Evolutionary conservation across 805 yeast species (phyloP).

Genomic region (Trichomonascus vanleenenianus): DNA sequence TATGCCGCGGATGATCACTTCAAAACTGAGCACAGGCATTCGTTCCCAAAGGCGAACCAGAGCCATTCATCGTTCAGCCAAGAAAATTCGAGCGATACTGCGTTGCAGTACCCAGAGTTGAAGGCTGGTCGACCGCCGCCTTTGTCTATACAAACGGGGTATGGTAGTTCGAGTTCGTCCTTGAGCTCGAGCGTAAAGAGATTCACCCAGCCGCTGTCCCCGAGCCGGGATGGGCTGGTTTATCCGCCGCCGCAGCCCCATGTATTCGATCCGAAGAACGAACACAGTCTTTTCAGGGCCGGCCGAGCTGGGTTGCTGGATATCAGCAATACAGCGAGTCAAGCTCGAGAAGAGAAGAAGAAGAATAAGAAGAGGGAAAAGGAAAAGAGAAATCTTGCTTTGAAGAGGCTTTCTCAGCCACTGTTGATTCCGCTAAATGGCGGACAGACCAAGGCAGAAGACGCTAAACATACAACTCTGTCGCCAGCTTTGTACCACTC

Average conservation of each 20-base stretch:
- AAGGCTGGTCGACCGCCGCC: background rate
- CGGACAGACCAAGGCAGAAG: background rate
- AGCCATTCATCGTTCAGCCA: slow-evolving; percentile 1
- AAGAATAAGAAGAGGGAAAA: background rate
- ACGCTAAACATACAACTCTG: background rate
- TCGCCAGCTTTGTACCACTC: background rate
- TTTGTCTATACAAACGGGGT: background rate
- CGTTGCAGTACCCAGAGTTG: background rate
- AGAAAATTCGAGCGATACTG: background rate
- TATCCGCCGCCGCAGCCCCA: background rate
- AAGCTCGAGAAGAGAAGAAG: background rate
- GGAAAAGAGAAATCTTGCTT: background rate
- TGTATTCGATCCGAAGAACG: slow-evolving; percentile 13
- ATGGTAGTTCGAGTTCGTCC: background rate
- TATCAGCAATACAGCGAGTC: background rate
- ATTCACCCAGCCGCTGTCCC: background rate
- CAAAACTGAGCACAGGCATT: background rate
- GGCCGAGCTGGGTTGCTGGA: slow-evolving; percentile 8
- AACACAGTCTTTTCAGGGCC: slow-evolving; percentile 10
- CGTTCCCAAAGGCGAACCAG: background rate
- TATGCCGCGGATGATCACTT: slow-evolving; percentile 1
- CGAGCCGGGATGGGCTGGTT: background rate
- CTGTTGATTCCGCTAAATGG: too few relatives aligned
- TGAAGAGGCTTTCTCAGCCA: background rate
- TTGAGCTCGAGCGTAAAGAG: background rate